Evolutionary conservation across 1,284 basidiomycete species (phyloP).

Genomic region (Boletus smithii): DNA sequence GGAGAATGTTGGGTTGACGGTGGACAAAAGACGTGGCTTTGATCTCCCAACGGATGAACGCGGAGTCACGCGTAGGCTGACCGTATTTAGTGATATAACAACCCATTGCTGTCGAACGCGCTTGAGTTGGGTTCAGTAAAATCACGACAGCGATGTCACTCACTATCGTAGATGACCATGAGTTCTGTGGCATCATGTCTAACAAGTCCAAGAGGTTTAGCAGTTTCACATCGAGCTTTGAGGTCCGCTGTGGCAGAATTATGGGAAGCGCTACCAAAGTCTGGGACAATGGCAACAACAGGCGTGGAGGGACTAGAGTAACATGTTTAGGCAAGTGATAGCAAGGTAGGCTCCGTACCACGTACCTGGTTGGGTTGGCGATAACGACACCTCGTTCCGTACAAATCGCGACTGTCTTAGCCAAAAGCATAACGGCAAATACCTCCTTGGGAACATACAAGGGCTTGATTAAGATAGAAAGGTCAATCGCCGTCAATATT

Average conservation of each 20-base stretch:
- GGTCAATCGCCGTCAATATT: neutral
- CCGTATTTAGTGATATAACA: conserved; percentile 73
- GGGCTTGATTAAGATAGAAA: conserved; percentile 40
- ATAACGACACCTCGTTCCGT: conserved; percentile 62
- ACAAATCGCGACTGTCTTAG: conserved; percentile 61
- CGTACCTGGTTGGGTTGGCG: conserved; percentile 61
- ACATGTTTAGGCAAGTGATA: conserved; percentile 5
- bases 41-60: conserved; percentile 74
- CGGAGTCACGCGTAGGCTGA: conserved; percentile 52
- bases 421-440: conserved; percentile 53
- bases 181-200: conserved; percentile 56
- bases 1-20: conserved; percentile 58
- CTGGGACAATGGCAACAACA: conserved; percentile 53
- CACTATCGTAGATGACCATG: conserved; percentile 71
- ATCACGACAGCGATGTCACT: conserved; percentile 23
- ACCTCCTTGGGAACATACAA: conserved; percentile 68
- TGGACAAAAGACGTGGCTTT: conserved; percentile 57
- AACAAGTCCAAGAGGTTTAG: conserved; percentile 66
- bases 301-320: conserved; percentile 40
- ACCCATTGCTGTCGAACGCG: conserved; percentile 47
- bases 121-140: neutral
- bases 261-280: conserved; percentile 47
- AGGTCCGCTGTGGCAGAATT: conserved; percentile 47
- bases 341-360: neutral
- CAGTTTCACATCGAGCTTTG: conserved; percentile 54